Evolutionary conservation across 1,284 basidiomycete species (phyloP), one percentile per base, ranked within the genome.

Genomic region (Flammula alnicola): DNA sequence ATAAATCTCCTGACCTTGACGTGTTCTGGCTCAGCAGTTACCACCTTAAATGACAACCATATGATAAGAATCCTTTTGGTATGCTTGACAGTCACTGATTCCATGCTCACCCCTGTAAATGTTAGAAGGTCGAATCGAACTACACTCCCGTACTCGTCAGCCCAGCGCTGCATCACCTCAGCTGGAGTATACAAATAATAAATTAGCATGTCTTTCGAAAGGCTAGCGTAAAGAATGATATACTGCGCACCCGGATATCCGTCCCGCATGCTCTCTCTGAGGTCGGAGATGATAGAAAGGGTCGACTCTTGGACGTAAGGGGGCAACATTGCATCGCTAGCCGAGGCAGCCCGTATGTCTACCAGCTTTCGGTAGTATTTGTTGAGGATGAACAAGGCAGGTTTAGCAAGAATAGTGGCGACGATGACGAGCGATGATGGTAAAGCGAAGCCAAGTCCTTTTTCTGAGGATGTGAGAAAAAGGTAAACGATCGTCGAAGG

Each of bases 11-110:
- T 9, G 39, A 58, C 62, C 52, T 76, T 76, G 37, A 76, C 61
- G 47, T 75, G 59, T 16, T 73, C 68, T 2, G 74, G 75, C 47
- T 77, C 73, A 8, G 59, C 52, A 2, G 73, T 75, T 30, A 73
- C 58, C 17, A 73, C 57, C 74, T 76, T 19, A 12, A 12, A 17
- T 25, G 12, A 9, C 5, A 17, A n/a, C 11, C n/a, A n/a, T n/a
- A n/a, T n/a, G n/a, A n/a, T n/a, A n/a, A n/a, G n/a, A n/a, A n/a
- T n/a, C n/a, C n/a, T n/a, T n/a, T n/a, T n/a, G n/a, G n/a, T n/a
- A n/a, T n/a, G n/a, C n/a, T n/a, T 11, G 11, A 5, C 6, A 32
- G n/a, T n/a, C n/a, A n/a, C n/a, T n/a, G n/a, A n/a, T n/a, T n/a
- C n/a, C n/a, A n/a, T 11, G 54, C 60, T 41, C 35, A 64, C 64